A percentile compares a stretch with the other conserved stretches of the same genome.
phyloP scores from a whole-genome alignment of 768 basidiomycete genomes.

The Chlorophyllum brunneum region DNA sequence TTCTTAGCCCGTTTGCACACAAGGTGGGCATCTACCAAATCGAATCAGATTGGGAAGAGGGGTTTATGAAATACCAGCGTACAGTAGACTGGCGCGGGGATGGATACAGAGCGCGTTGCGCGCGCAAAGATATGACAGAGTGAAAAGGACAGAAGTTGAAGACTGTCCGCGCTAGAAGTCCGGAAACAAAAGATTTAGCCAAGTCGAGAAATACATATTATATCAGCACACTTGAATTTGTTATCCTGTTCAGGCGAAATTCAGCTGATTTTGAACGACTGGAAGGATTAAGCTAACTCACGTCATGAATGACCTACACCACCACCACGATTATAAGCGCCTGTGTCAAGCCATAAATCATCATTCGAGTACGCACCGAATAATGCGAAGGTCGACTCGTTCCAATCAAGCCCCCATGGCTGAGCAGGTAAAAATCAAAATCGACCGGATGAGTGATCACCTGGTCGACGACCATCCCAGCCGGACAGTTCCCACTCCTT shows the following conservation, averaged over 20 bases:
- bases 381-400: constrained; percentile 59
- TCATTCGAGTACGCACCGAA: constrained; percentile 28
- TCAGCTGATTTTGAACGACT: not conserved
- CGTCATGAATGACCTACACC: constrained; percentile 40
- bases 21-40: constrained; percentile 69
- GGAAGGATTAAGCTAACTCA: constrained; percentile 22
- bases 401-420: constrained; percentile 74
- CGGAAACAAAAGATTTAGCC: not conserved
- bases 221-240: constrained; percentile 51
- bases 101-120: constrained; percentile 80
- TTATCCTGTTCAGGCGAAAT: constrained; percentile 35
- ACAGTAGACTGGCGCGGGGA: constrained; percentile 86
- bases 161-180: constrained; percentile 48
- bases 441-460: constrained; percentile 70
- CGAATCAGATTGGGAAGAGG: not conserved
- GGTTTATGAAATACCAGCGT: constrained; percentile 23
- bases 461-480: constrained; percentile 76
- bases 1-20: constrained; percentile 80
- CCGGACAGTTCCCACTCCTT: constrained; percentile 67
- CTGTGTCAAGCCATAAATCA: not conserved
- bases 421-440: constrained; percentile 76
- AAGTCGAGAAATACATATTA: no score
- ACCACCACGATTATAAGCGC: not conserved
- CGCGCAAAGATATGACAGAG: constrained; percentile 81
- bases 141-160: constrained; percentile 68